phyloP scores from a whole-genome alignment of 2,329 filamentous ascomycete species.

The Alternaria sp. region DNA sequence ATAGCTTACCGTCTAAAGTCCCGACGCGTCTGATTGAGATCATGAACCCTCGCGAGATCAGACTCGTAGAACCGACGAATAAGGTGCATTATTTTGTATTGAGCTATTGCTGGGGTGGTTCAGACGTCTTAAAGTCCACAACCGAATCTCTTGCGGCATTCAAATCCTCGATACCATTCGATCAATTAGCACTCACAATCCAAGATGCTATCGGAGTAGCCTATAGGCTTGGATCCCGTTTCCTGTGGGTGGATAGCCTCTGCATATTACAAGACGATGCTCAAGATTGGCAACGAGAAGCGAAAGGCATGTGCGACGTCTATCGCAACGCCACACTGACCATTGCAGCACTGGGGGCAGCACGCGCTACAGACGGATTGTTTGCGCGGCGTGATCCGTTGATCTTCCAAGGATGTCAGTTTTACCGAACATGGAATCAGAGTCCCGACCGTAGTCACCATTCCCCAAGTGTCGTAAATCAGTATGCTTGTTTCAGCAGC shows the following conservation, averaged over 20 bases:
- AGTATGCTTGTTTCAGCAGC: not conserved
- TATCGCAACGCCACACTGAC: not conserved
- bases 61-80: not conserved
- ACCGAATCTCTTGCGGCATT: not conserved
- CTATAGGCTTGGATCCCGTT: not conserved
- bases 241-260: not conserved
- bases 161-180: not conserved
- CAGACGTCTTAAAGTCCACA: not conserved
- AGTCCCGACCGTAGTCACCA: not conserved
- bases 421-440: not conserved
- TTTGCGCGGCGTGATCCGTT: not conserved
- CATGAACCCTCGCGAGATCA: not conserved
- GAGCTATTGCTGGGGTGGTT: not conserved
- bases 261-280: not conserved
- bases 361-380: not conserved
- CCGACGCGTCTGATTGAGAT: not conserved
- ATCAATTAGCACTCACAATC: not conserved
- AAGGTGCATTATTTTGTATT: not conserved
- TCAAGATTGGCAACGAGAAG: not conserved
- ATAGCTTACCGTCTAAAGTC: not conserved
- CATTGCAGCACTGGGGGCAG: not conserved
- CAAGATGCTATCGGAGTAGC: not conserved
- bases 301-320: not conserved
- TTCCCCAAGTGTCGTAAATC: not conserved
- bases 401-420: not conserved